Percentiles rank a stretch among this genome's conserved stretches.
Evolutionary conservation across 345 rosid species (phyloP).

Genomic region (Pelargonium nanum): DNA sequence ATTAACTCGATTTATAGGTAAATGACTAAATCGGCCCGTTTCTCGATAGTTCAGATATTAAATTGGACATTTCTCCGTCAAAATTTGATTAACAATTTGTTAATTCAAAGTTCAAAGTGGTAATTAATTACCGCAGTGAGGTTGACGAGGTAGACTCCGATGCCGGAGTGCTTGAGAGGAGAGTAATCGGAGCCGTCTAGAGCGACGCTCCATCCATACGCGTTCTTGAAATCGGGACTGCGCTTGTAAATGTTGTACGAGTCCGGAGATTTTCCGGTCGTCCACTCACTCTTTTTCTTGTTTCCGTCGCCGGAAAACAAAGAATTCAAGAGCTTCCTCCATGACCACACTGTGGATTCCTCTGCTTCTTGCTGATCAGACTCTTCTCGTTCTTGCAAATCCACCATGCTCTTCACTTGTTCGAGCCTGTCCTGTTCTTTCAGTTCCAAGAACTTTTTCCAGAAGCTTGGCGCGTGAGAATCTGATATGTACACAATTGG

Average conservation of each 20-base stretch:
- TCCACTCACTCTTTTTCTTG: neutral
- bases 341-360: constrained; percentile 40
- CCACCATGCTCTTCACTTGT: constrained; percentile 43
- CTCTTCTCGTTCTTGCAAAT: constrained; percentile 18
- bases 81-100: too few species aligned
- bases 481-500: constrained; percentile 47
- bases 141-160: constrained; percentile 61
- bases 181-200: constrained; percentile 39
- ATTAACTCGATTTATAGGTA: too few species aligned
- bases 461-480: constrained; percentile 32
- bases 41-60: too few species aligned
- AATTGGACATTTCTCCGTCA: too few species aligned
- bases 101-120: too few species aligned
- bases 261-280: constrained; percentile 32
- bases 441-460: constrained; percentile 45
- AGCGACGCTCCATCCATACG: constrained; percentile 75
- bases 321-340: constrained; percentile 39
- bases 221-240: constrained; percentile 41
- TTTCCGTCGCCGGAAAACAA: constrained; percentile 17
- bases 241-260: constrained; percentile 52
- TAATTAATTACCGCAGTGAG: constrained; percentile 69
- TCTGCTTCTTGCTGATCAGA: constrained; percentile 14
- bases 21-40: too few species aligned
- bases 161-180: constrained; percentile 57
- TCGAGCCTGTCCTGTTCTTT: constrained; percentile 37